Percentiles rank a stretch among this genome's conserved stretches.
Evolutionary conservation across 225 moss, liverwort and hornwort species (phyloP).

Genomic region (Marchantia polymorpha): DNA sequence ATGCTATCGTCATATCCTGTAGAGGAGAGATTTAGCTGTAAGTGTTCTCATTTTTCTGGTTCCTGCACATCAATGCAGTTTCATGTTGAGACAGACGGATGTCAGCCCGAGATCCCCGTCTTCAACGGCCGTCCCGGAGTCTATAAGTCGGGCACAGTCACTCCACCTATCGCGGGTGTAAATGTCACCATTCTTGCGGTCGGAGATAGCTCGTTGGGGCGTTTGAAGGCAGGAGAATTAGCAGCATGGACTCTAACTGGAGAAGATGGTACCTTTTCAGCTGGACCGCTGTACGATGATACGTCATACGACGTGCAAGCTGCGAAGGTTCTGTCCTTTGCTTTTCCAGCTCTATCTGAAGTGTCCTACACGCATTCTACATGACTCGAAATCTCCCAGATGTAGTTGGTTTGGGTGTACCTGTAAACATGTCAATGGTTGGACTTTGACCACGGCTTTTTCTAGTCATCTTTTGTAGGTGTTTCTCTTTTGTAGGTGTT

Average conservation of each 20-base stretch:
- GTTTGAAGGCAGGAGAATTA: conserved; percentile 49
- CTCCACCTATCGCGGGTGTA: conserved; percentile 57
- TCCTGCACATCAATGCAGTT: conserved; percentile 35
- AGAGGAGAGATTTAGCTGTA: not conserved
- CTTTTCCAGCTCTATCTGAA: not conserved
- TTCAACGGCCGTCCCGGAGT: conserved; percentile 77
- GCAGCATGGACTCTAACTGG: conserved; percentile 50
- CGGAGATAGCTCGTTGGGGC: conserved; percentile 48
- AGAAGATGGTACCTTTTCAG: conserved; percentile 52
- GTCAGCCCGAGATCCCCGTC: conserved; percentile 60
- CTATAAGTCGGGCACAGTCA: conserved; percentile 47
- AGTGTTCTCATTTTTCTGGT: not conserved
- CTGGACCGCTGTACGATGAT: conserved; percentile 66
- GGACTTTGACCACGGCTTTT: not conserved
- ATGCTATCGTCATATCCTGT: not conserved
- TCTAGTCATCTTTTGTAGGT: too few relatives aligned
- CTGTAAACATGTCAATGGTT: not conserved
- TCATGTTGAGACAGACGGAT: conserved; percentile 57
- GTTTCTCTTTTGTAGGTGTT: too few relatives aligned
- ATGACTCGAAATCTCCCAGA: not conserved
- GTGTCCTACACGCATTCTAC: not conserved
- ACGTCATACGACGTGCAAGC: conserved; percentile 56
- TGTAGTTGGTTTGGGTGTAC: not conserved
- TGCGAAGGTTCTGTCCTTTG: conserved; percentile 39
- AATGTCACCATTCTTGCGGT: conserved; percentile 48